Conservation (phyloP, 495 filamentous ascomycete genomes). For the Endocarpon pusillum region DNA sequence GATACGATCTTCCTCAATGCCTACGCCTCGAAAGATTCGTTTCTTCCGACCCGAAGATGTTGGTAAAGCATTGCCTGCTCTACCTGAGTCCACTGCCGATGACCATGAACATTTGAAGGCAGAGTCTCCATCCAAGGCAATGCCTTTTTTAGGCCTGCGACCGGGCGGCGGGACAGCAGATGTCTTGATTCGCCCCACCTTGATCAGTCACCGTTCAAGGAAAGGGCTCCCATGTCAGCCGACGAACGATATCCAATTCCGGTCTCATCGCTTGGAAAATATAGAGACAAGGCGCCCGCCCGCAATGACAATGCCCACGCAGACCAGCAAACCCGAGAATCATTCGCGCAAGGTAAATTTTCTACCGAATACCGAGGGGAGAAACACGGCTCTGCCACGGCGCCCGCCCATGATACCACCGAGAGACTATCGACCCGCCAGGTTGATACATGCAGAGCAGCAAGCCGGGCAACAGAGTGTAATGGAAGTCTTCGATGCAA, state of each 20-base stretch:
- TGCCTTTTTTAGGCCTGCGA: conserved; percentile 32
- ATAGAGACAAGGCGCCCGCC: too few relatives aligned
- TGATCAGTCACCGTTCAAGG: conserved; percentile 4
- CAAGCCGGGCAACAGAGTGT: not conserved
- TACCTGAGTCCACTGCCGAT: conserved; percentile 21
- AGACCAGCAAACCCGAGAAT: not conserved
- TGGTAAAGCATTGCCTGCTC: conserved; percentile 24
- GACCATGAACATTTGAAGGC: conserved; percentile 8
- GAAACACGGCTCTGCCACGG: not conserved
- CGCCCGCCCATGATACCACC: not conserved
- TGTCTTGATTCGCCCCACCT: conserved; percentile 10
- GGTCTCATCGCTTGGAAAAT: too few relatives aligned
- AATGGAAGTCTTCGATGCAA: not conserved
- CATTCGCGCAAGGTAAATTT: not conserved
- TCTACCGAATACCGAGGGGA: not conserved
- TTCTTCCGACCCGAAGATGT: conserved; percentile 30
- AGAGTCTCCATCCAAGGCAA: conserved; percentile 9
- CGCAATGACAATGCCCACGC: not conserved
- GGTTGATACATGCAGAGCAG: not conserved
- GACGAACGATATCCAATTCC: conserved; percentile 1
- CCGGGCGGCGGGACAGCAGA: conserved; percentile 17
- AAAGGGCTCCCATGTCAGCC: conserved; percentile 3
- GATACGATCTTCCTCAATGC: conserved; percentile 3
- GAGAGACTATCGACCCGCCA: not conserved
- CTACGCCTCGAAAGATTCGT: conserved; percentile 7